These are phyloP conservation scores for Condylostoma magnum DNA, from an alignment of 169 alveolate species.

Conservation along the genomic window DNA sequence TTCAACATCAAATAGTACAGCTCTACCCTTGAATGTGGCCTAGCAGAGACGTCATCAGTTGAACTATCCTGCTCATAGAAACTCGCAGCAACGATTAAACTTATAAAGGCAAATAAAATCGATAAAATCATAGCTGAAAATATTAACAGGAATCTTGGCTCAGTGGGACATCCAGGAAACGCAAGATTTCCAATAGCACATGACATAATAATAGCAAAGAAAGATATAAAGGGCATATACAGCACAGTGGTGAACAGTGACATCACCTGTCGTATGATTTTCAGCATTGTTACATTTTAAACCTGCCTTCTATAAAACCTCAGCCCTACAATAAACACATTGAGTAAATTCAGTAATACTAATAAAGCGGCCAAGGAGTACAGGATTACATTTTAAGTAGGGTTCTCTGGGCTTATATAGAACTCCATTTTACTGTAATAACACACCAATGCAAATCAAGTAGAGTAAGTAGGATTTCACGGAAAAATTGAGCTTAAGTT, in stretches of 20 bases:
- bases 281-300: slow-evolving; percentile 10
- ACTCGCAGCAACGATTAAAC: slow-evolving; percentile 21
- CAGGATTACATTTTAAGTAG: slow-evolving; percentile 10
- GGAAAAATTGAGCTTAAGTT: slow-evolving; percentile 12
- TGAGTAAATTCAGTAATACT: background rate
- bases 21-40: slow-evolving; percentile 31
- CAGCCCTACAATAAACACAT: slow-evolving; percentile 6
- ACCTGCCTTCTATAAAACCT: background rate
- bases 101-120: background rate
- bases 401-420: slow-evolving; percentile 9
- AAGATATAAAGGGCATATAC: slow-evolving; percentile 12
- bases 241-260: slow-evolving; percentile 18
- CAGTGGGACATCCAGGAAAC: slow-evolving; percentile 11
- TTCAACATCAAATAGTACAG: slow-evolving; percentile 11
- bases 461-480: background rate
- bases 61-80: slow-evolving; percentile 23
- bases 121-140: background rate
- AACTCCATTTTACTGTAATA: background rate
- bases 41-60: slow-evolving; percentile 27
- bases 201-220: background rate
- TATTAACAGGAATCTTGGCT: background rate
- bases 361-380: background rate
- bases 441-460: slow-evolving; percentile 2
- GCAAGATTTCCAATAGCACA: slow-evolving; percentile 4
- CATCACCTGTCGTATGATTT: background rate